Evolutionary conservation across 2,329 filamentous ascomycete genomes (phyloP).

Genomic region (Aspergillus sp.): DNA sequence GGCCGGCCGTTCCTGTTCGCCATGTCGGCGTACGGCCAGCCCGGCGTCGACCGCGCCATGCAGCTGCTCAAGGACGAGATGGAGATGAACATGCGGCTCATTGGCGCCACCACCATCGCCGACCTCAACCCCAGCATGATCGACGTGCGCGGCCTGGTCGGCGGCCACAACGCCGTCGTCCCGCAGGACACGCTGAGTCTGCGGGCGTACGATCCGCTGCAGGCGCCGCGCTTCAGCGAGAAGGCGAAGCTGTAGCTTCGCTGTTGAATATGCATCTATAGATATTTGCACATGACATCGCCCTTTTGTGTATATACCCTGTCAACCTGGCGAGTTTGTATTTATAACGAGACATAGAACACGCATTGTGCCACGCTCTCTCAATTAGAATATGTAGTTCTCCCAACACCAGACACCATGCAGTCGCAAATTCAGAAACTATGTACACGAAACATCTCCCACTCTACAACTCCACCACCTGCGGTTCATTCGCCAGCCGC

Average conservation of each 20-base stretch:
- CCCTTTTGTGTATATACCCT: constrained; percentile 6
- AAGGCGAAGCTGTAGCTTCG: constrained; percentile 42
- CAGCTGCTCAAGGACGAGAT: constrained; percentile 91
- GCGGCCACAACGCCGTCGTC: constrained; percentile 56
- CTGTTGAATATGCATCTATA: no score
- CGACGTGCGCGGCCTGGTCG: constrained; percentile 67
- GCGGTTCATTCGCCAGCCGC: constrained; percentile 35
- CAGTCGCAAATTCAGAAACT: background rate
- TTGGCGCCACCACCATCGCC: constrained; percentile 71
- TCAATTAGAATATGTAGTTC: no score
- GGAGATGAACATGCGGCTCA: constrained; percentile 97
- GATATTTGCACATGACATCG: background rate
- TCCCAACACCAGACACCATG: no score
- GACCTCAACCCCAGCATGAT: constrained; percentile 79
- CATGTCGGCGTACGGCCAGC: constrained; percentile 86
- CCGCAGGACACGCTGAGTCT: constrained; percentile 61
- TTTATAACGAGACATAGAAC: background rate
- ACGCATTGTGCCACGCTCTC: no score
- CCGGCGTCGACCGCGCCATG: constrained; percentile 89
- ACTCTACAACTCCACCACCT: constrained; percentile 29
- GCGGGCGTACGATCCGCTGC: constrained; percentile 56
- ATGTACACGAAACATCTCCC: no score
- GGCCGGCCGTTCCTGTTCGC: constrained; percentile 93
- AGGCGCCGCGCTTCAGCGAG: constrained; percentile 48
- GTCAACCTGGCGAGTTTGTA: background rate